Evolutionary conservation across 352 stramenopile genomes (phyloP).

Genomic region (Globisporangium parvum): DNA sequence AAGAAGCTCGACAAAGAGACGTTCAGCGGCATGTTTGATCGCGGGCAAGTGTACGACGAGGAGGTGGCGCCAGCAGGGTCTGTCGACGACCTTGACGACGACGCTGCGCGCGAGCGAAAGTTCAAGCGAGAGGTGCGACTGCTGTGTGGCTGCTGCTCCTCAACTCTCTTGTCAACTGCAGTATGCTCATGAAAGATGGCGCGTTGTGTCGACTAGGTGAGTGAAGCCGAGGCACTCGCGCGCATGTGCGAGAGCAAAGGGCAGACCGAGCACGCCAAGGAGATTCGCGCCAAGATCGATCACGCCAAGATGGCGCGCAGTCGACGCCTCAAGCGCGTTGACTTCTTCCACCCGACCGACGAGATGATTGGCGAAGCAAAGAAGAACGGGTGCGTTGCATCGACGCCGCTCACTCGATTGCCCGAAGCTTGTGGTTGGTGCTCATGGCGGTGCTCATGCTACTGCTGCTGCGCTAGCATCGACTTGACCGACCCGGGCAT

Average conservation of each 20-base stretch:
- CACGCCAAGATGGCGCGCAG: conserved; percentile 40
- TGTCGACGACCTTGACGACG: conserved; percentile 14
- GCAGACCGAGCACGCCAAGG: conserved; percentile 41
- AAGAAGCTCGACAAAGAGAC: conserved; percentile 61
- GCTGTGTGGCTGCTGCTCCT: background rate
- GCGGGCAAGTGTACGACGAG: conserved; percentile 57
- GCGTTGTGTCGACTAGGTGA: conserved; percentile 23
- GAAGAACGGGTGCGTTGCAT: conserved; percentile 47
- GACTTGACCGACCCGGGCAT: conserved; percentile 66
- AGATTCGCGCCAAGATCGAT: conserved; percentile 59
- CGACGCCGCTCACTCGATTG: background rate
- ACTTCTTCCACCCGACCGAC: conserved; percentile 70
- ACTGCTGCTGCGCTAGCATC: conserved; percentile 30
- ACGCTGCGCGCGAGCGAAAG: conserved; percentile 32
- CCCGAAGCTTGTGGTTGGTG: background rate
- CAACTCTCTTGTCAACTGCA: background rate
- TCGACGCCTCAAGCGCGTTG: conserved; percentile 48
- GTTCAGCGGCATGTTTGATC: conserved; percentile 81
- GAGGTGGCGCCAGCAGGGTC: conserved; percentile 4
- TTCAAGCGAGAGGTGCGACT: conserved; percentile 46
- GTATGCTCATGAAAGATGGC: background rate
- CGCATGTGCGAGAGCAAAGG: conserved; percentile 65
- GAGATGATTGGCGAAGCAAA: conserved; percentile 79
- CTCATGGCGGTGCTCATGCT: too few relatives aligned
- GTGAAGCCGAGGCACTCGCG: conserved; percentile 61